Base-by-base conservation (phyloP, 208 protist genomes). In the Trypanosoma brucei region DNA sequence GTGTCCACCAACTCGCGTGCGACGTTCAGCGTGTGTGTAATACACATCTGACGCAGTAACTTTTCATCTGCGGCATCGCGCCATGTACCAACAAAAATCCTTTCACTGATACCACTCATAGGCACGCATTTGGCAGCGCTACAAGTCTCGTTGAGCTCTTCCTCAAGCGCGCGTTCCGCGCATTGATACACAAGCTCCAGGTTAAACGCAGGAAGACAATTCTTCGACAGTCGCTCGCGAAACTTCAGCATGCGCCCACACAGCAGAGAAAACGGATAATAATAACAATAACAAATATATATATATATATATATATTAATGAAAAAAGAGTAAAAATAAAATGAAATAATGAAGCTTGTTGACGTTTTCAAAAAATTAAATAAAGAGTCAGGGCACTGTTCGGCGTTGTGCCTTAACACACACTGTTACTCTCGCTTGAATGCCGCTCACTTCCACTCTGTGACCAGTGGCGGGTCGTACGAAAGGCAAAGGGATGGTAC, bases 1-100 rank as follows among this genome's bases (percentile, higher is more conserved):
- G 22, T 22, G 8, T 67, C 56, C 36, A 74, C 62, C 45, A 86
- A 70, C 68, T 95, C 85, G 45, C 83, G 70, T 33, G 87, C 85
- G 8, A 91, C 78, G 69, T 92, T 95, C 39, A 95, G 65, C 13
- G 93, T 76, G 67, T 92, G 86, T 46, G 70, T 73, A 53, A 95
- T 92, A 58, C 59, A 45, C 31, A 81, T 57, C 9, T 51, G 34
- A 8, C 57, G 55, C 35, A 95, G 74, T 52, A 86, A 60, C 4
- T 77, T 62, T 40, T 66, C 76, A 68, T 88, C 62, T 0, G 66
- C 50, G 3, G 86, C 84, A 64, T 95, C 89, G 55, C 76, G 76
- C 83, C 83, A 92, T 33, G 79, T 79, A 34, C 89, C 89, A 37
- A 95, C 69, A 37, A 63, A 91, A 6, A 95, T 54, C 50, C 72